phyloP scores from a whole-genome alignment of 441 rosid species.

The Brassica hybrid region DNA sequence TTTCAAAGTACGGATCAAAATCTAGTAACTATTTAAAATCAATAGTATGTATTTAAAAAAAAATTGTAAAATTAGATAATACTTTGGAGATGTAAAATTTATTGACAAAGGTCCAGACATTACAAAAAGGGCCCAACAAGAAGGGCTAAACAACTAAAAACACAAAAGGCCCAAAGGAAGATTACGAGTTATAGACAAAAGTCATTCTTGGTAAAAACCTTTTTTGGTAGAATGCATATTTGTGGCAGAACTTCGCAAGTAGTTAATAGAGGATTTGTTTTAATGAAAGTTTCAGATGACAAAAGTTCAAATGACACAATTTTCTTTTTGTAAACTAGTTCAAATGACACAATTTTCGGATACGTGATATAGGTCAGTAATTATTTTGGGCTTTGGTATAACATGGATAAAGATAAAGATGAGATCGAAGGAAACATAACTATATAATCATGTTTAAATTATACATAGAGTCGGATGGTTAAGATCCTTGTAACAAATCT shows the following conservation, averaged over 20 bases:
- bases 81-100: too few species aligned
- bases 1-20: too few species aligned
- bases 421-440: neutral
- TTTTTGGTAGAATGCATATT: too few species aligned
- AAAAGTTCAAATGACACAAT: neutral
- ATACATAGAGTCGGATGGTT: neutral
- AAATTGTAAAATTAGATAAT: too few species aligned
- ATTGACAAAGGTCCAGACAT: neutral
- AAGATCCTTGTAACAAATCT: conserved; percentile 15
- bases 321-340: neutral
- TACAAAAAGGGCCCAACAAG: neutral
- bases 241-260: neutral
- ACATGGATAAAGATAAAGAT: conserved; percentile 21
- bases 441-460: neutral
- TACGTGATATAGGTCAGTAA: too few species aligned
- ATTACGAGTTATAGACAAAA: too few species aligned
- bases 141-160: neutral
- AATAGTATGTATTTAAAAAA: too few species aligned
- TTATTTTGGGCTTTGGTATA: too few species aligned
- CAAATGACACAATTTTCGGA: neutral
- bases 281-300: neutral
- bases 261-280: neutral
- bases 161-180: too few species aligned
- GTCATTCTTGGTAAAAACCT: too few species aligned
- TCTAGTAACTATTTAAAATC: too few species aligned